Conservation (phyloP, 2,329 filamentous ascomycete species). For the Verticillium alfalfae region DNA sequence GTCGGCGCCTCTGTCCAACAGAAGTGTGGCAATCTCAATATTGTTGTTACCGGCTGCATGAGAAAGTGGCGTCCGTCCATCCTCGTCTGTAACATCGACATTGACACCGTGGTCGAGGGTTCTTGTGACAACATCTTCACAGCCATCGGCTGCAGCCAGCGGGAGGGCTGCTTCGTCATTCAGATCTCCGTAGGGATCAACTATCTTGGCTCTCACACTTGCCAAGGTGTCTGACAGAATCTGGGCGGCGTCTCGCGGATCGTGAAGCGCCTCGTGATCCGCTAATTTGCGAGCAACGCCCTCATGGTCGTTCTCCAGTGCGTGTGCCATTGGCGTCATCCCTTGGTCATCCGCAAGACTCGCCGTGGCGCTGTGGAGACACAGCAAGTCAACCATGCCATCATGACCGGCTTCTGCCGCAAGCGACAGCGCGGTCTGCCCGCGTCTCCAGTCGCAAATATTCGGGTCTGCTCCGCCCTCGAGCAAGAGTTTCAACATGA, state of each 20-base stretch:
- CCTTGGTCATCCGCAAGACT: neutral
- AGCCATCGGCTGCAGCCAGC: neutral
- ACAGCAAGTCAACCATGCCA: neutral
- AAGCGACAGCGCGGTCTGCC: neutral
- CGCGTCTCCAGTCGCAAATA: neutral
- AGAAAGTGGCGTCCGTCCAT: neutral
- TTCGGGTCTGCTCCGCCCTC: neutral
- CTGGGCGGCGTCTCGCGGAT: neutral
- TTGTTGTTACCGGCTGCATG: neutral
- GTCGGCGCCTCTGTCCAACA: neutral
- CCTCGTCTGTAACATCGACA: neutral
- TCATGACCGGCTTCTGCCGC: neutral
- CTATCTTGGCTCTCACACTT: neutral
- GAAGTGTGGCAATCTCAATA: neutral
- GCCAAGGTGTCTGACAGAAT: neutral
- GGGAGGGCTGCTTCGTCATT: neutral
- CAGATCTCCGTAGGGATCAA: neutral
- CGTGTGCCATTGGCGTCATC: neutral
- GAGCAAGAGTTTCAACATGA: neutral
- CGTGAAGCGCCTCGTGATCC: neutral
- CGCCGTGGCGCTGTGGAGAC: neutral
- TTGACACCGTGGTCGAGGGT: neutral
- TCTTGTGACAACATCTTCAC: neutral
- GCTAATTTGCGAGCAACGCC: neutral
- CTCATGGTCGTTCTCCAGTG: neutral